Evolutionary conservation across 2,329 filamentous ascomycete genomes (phyloP).

Genomic region (Microsporum audouinii): DNA sequence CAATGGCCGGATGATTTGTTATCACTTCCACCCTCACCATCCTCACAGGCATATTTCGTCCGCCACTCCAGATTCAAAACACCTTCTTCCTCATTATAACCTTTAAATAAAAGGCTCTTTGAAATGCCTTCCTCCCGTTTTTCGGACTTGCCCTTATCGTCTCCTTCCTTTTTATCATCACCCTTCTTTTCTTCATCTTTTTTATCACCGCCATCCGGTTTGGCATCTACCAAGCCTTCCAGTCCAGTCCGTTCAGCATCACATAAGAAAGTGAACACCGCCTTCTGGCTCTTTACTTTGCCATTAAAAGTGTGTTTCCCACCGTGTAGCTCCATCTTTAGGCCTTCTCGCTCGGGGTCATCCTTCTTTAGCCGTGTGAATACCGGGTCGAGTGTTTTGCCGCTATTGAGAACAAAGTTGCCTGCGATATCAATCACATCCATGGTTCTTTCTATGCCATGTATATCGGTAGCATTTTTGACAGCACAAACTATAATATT

Average conservation of each 20-base stretch:
- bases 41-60: slow-evolving; percentile 70
- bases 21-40: slow-evolving; percentile 29
- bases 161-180: slow-evolving; percentile 20
- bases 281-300: slow-evolving; percentile 47
- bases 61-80: slow-evolving; percentile 70
- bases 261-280: slow-evolving; percentile 75
- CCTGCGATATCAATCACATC: slow-evolving; percentile 24
- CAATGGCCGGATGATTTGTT: slow-evolving; percentile 48
- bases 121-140: slow-evolving; percentile 20
- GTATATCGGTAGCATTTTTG: slow-evolving; percentile 11
- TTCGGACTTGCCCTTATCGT: slow-evolving; percentile 18
- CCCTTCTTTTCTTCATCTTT: slow-evolving; percentile 20
- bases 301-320: slow-evolving; percentile 31
- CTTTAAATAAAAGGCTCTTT: slow-evolving; percentile 62
- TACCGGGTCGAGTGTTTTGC: slow-evolving; percentile 41
- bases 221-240: slow-evolving; percentile 38
- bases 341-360: slow-evolving; percentile 56
- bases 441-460: slow-evolving; percentile 18
- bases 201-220: slow-evolving; percentile 17
- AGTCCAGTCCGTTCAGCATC: slow-evolving; percentile 59
- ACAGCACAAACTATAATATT: slow-evolving; percentile 15
- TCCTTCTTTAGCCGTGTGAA: slow-evolving; percentile 50
- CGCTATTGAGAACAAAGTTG: slow-evolving; percentile 17
- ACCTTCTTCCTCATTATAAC: slow-evolving; percentile 54
- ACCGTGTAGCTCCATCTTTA: slow-evolving; percentile 56